Evolutionary conservation across 2,329 filamentous ascomycete genomes (phyloP), one percentile per base, ranked within the genome.

Genomic region (Neofusicoccum laricinum): DNA sequence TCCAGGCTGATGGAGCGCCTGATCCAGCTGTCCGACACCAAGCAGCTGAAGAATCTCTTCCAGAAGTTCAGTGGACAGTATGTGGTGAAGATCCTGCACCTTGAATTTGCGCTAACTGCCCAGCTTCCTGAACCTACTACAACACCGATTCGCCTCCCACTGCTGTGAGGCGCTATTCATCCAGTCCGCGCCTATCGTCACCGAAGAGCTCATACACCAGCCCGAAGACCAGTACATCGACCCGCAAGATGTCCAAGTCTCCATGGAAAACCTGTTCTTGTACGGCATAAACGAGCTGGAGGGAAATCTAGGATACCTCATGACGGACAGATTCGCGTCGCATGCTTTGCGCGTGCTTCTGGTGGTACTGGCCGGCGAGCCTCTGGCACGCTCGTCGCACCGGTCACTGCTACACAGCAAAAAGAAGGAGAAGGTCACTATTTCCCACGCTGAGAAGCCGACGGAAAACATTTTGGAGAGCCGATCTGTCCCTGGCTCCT

Each of bases 61-160:
- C 86, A 87, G 68, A 92, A 90, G 49, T 97, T 98, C 76, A 88
- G 84, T 19, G 89, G 90, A 38, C 91, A 98, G 83, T 85, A 74
- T 67, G 82, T 80, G 12, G 17, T 45, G 34, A 51, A 41, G 59
- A 32, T 19, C 17, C 48, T 51, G 12, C 11, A 25, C 41, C 8
- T 25, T 21, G n/a, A 5, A 25, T n/a, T 50, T 66, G 69, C 66
- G 69, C 70, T 68, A 51, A 69, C 65, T 41, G 38, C 32, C 40
- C 69, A 85, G 83, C 77, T 96, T 98, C 77, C 81, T 94, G 65
- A 90, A 93, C 71, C 85, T 99, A 32, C 88, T 97, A 59, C 93
- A 96, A 75, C 95, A 99, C 79, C 90, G 95, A 17, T 99, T 99
- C 72, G 95, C 95, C 4, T 96, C 93, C 66, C 95, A 99, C 80